A percentile compares a stretch with the other conserved stretches of the same genome.
Evolutionary conservation across 768 basidiomycete genomes (phyloP).

Genomic region (Leccinellum rugosiceps): DNA sequence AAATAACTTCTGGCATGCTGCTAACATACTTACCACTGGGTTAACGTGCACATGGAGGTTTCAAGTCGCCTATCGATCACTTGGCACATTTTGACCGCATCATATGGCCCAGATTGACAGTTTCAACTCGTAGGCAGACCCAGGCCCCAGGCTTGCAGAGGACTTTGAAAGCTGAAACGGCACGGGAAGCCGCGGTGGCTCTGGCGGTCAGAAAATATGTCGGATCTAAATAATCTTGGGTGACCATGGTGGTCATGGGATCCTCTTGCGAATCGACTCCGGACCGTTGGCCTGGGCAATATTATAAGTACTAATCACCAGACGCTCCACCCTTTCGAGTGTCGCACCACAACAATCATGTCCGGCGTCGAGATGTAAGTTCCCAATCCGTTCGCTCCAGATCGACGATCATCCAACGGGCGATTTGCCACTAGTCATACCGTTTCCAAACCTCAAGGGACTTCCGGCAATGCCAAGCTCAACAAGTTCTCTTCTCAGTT

Average conservation of each 20-base stretch:
- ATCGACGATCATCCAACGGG: background rate
- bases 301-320: slow-evolving; percentile 16
- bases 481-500: slow-evolving; percentile 74
- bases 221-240: slow-evolving; percentile 3
- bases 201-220: slow-evolving; percentile 1
- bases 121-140: background rate
- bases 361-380: slow-evolving; percentile 61
- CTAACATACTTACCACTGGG: too few relatives aligned
- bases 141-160: background rate
- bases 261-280: slow-evolving; percentile 1
- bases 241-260: slow-evolving; percentile 16
- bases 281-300: slow-evolving; percentile 4
- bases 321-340: background rate
- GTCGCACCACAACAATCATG: slow-evolving; percentile 36
- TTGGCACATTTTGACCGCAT: background rate
- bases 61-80: background rate
- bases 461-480: slow-evolving; percentile 43
- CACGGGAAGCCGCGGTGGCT: slow-evolving; percentile 16
- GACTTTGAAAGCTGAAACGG: too few relatives aligned
- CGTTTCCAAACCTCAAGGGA: slow-evolving; percentile 19
- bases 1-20: too few relatives aligned
- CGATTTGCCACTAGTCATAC: slow-evolving; percentile 12
- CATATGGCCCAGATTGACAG: too few relatives aligned
- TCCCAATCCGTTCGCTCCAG: background rate
- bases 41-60: background rate